Evolutionary conservation across 1,284 basidiomycete genomes (phyloP), one percentile per base, ranked within the genome.

Genomic region (Rhodotorula sp.): DNA sequence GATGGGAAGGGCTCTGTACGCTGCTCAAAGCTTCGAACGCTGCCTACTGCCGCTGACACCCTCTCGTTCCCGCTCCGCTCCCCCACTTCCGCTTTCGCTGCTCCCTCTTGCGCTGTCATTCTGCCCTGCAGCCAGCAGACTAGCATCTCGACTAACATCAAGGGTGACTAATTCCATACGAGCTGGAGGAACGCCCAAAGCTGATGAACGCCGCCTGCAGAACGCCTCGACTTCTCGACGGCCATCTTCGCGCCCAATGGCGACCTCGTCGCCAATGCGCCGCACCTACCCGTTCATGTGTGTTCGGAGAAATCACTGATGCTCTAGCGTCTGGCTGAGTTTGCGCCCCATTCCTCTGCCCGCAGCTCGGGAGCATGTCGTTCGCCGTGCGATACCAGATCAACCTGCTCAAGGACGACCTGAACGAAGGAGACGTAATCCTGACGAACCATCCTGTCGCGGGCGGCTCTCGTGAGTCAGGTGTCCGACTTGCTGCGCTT

Each of bases 241-340:
- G 93, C 93, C 1, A 84, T 97, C 56, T 96, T 97, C 78, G 89
- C 90, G 1, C 92, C 93, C 7, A 90, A 93, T 77, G 93, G 93
- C 0, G 91, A 93, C 77, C 84, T 96, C 21, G 91, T 96, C 45
- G 92, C 93, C 42, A 95, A 96, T 82, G 93, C 92, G 12, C 55
- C 55, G 19, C 55, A 56, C 41, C 55, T 56, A 7, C 55, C 55
- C 19, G 55, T 56, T 9, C 42, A 53, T 44, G 52, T 48, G 23
- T 19, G 46, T 23, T n/a, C 48, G 27, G 27, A 46, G 56, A 42
- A 34, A 19, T 8, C 44, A n/a, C 53, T 34, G 27, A 54, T 34
- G 41, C 64, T 52, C 58, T 79, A 85, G 55, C 85, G 84, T 85
- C 23, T 10, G 23, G 49, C 23, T 23, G 21, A 34, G 34, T 34